phyloP scores from a whole-genome alignment of 306 rosid species.

The Cercis canadensis region DNA sequence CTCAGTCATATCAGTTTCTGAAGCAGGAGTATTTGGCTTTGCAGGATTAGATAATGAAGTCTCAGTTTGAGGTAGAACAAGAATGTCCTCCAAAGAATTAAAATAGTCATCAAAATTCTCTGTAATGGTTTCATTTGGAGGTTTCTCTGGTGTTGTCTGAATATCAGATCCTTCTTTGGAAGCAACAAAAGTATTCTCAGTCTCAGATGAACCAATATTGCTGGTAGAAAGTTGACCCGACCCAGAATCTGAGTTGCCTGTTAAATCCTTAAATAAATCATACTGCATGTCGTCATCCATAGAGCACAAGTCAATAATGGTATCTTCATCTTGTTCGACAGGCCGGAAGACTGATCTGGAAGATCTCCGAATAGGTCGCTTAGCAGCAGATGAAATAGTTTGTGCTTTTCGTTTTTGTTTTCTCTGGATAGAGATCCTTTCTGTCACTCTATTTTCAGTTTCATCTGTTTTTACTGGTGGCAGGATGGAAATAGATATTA shows the following conservation, averaged over 20 bases:
- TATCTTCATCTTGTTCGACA: constrained; percentile 1
- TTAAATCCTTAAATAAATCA: neutral
- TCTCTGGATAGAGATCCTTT: neutral
- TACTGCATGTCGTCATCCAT: neutral
- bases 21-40: neutral
- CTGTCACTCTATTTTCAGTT: neutral
- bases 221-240: neutral
- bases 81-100: constrained; percentile 34
- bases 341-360: neutral
- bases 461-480: neutral
- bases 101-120: constrained; percentile 38
- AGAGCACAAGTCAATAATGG: constrained; percentile 7
- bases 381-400: neutral
- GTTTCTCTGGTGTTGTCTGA: neutral
- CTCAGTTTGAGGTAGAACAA: constrained; percentile 28
- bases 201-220: neutral
- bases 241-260: neutral
- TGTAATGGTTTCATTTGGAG: neutral
- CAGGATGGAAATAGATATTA: neutral
- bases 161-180: constrained; percentile 5
- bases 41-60: neutral
- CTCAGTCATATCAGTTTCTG: constrained; percentile 29
- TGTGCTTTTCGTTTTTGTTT: constrained; percentile 5
- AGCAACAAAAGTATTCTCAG: neutral
- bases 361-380: constrained; percentile 14